Evolutionary conservation across 2,329 filamentous ascomycete species (phyloP), one percentile per base, ranked within the genome.

Genomic region (Alternaria ethzedia): DNA sequence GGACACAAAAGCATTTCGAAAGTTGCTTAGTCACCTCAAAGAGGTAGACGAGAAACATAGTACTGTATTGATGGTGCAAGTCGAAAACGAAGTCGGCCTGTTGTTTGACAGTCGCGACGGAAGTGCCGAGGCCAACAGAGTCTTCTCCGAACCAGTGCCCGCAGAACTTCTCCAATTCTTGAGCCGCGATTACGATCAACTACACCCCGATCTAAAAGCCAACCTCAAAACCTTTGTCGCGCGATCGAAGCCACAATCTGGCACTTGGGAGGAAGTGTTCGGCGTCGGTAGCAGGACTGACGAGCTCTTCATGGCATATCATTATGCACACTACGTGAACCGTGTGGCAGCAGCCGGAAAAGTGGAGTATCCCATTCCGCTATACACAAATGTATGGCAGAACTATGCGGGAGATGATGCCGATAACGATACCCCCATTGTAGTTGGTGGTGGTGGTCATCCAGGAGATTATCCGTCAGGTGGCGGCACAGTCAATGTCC

Each of bases 41-140:
- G 73, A 83, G 3, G 69, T 86, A 5, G 85, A 87, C 49, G 74
- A 73, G 2, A 70, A 79, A 11, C 78, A 86, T 46, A 80, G 76
- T 3, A 87, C 85, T 0, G 85, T 87, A 0, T 65, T 87, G 3
- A 87, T 87, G 86, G 81, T 87, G 0, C 86, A 87, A 64, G 85
- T 88, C n/a, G 83, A 88, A 71, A 87, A 87, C 45, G 86, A 87
- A 74, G 81, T 80, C 0, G 86, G 86, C 0, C 63, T 87, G 0
- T 75, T 87, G 0, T 66, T 86, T 82, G 8, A 79, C 85, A 21
- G 86, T 87, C 66, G 76, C 82, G 3, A 83, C 80, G 4, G 68
- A 69, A 2, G 70, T 71, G 85, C 83, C 2, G 76, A 85, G 17
- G 70, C 79, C 52, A 78, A 69, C 17, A 52, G 46, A 13, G 47